Evolutionary conservation across 495 filamentous ascomycete genomes (phyloP), one percentile per base, ranked within the genome.

Genomic region (Penicillium cinerascens): DNA sequence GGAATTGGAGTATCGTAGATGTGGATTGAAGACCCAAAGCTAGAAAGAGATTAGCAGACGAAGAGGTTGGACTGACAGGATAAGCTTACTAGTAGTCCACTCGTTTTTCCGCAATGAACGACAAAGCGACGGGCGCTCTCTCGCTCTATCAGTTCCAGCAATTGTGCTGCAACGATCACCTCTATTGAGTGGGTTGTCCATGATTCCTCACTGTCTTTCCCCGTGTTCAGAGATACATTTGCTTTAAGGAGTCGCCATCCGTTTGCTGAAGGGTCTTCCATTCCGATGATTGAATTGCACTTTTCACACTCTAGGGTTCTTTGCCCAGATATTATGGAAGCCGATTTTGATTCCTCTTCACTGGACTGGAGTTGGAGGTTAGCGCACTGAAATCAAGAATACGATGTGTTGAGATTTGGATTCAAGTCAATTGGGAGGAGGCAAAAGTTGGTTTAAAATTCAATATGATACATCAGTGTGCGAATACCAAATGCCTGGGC

Each of bases 21-120:
- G 77, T 18, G 80, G 78, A 50, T 86, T 90, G 55, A 92, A 86
- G 10, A 88, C 75, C 88, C 88, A 92, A 18, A 76, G 65, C 71
- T 78, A 45, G 37, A 26, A 40, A 46, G 45, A 45, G 1, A 67
- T 40, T 71, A 63, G 5, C 69, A 68, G 1, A 56, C 56, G 21
- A 60, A 52, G 17, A 16, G 20, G 35, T 1, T 1, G 18, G 29
- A 44, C 10, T 7, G 39, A 17, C 9, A 40, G 13, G 16, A 8
- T 22, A 23, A 23, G 56, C 64, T 38, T 66, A 80, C 78, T 51
- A 81, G 29, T 11, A 80, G 50, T 16, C 75, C 75, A 21, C 55
- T 48, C 22, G 65, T 63, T 23, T 61, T 54, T 49, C 69, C 71
- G 42, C 57, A 68, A 37, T 80, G 72, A 8, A 79, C 56, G 5